These are phyloP conservation scores for Diospyros lotus DNA, from an alignment of 148 eudicot species.

Conservation along the genomic window DNA sequence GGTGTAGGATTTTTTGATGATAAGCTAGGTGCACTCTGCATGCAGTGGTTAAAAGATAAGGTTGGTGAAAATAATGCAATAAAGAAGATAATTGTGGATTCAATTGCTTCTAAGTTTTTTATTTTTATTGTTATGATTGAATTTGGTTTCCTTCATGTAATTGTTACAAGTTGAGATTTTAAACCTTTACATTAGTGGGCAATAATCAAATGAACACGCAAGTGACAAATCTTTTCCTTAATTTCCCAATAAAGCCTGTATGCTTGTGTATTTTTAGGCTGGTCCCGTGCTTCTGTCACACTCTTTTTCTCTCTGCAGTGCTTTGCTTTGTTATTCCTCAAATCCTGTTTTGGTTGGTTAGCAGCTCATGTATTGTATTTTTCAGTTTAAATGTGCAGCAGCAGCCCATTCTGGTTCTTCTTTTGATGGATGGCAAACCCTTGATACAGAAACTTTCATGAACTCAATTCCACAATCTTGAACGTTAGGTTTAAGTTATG, in stretches of 20 bases:
- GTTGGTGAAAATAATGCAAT: constrained; percentile 23
- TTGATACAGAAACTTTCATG: neutral
- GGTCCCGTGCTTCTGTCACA: neutral
- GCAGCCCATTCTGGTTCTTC: too few relatives aligned
- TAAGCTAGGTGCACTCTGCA: constrained; percentile 91
- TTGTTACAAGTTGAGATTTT: neutral
- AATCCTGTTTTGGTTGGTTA: neutral
- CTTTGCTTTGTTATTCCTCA: neutral
- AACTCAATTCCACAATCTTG: too few relatives aligned
- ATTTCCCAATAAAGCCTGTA: neutral
- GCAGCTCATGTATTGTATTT: neutral
- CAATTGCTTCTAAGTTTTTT: neutral
- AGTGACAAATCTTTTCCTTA: neutral
- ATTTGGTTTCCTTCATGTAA: neutral
- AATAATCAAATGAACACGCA: neutral
- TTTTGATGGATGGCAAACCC: neutral
- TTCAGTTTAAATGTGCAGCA: too few relatives aligned
- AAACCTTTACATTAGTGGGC: neutral
- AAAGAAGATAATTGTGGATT: neutral
- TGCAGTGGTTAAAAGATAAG: constrained; percentile 99
- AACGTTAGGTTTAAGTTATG: too few relatives aligned
- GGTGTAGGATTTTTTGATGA: constrained; percentile 97
- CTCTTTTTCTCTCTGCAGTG: neutral
- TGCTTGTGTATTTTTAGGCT: neutral
- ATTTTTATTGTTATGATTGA: neutral